Conservation (phyloP, 371 early-diverging fungal species). For the Rhizopus delemar region DNA sequence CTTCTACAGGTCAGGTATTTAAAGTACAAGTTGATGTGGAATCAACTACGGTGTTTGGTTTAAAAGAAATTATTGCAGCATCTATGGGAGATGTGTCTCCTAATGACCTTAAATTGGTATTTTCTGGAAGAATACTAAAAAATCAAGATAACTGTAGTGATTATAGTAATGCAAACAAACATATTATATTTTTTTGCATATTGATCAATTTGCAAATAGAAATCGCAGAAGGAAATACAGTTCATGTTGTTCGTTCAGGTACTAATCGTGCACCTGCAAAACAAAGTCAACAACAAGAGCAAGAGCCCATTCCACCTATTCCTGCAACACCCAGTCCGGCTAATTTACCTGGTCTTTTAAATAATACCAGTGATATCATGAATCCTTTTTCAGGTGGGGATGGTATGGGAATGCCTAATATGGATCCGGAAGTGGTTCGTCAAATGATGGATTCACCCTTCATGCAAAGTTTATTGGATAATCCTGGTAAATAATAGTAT, state of each 20-base stretch:
- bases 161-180: conserved; percentile 58
- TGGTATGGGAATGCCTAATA: conserved; percentile 31
- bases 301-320: conserved; percentile 23
- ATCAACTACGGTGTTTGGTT: conserved; percentile 51
- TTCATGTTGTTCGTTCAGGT: conserved; percentile 65
- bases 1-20: conserved; percentile 45
- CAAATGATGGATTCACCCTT: conserved; percentile 57
- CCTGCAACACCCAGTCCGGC: conserved; percentile 26
- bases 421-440: conserved; percentile 53
- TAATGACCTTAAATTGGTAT: conserved; percentile 66
- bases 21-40: conserved; percentile 39
- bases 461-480: conserved; percentile 47
- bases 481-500: conserved; percentile 35
- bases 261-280: conserved; percentile 39
- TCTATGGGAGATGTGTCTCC: conserved; percentile 50
- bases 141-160: conserved; percentile 61
- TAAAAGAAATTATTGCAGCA: conserved; percentile 62
- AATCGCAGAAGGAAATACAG: conserved; percentile 59
- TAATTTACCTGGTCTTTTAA: conserved; percentile 22
- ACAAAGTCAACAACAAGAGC: conserved; percentile 18
- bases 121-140: conserved; percentile 71
- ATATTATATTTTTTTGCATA: not conserved
- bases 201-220: conserved; percentile 21
- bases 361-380: conserved; percentile 3
- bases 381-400: conserved; percentile 27